Percentiles rank a stretch among this genome's conserved stretches.
Evolutionary conservation across 2,329 filamentous ascomycete genomes (phyloP).

Genomic region (Fusarium annulatum): DNA sequence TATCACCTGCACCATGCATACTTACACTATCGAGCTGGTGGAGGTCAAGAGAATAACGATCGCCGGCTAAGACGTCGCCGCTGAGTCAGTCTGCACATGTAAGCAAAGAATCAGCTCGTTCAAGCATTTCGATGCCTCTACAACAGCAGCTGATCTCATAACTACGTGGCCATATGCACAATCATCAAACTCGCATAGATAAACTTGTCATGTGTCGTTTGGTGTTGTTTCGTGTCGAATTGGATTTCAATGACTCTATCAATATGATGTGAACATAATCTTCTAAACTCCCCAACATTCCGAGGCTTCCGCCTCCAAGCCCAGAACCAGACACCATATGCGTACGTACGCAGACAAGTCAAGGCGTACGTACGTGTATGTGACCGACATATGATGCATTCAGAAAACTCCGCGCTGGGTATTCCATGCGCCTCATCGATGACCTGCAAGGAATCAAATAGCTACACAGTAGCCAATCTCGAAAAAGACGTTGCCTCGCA

Average conservation of each 20-base stretch:
- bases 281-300: conserved; percentile 30
- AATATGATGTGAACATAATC: conserved; percentile 6
- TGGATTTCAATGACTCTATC: conserved; percentile 2
- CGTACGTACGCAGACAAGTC: conserved; percentile 3
- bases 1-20: not conserved
- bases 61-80: not conserved
- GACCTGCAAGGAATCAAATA: conserved; percentile 39
- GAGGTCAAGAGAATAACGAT: not conserved
- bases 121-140: not conserved
- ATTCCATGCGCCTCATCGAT: conserved; percentile 42
- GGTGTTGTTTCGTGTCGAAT: not conserved
- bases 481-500: conserved; percentile 30
- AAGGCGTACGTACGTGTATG: not conserved
- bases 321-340: conserved; percentile 25
- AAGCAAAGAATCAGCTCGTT: conserved; percentile 3
- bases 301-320: conserved; percentile 34
- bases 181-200: not conserved
- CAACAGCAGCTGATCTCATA: conserved; percentile 1
- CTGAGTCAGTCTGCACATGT: not conserved
- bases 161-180: not conserved
- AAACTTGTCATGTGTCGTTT: not conserved
- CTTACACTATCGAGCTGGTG: not conserved
- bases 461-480: conserved; percentile 37
- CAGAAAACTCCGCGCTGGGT: conserved; percentile 43
- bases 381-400: conserved; percentile 27